Percentiles rank a stretch among this genome's conserved stretches.
phyloP scores from a whole-genome alignment of 202 grass and related monocot genomes.

The Hordeum pubiflorum region DNA sequence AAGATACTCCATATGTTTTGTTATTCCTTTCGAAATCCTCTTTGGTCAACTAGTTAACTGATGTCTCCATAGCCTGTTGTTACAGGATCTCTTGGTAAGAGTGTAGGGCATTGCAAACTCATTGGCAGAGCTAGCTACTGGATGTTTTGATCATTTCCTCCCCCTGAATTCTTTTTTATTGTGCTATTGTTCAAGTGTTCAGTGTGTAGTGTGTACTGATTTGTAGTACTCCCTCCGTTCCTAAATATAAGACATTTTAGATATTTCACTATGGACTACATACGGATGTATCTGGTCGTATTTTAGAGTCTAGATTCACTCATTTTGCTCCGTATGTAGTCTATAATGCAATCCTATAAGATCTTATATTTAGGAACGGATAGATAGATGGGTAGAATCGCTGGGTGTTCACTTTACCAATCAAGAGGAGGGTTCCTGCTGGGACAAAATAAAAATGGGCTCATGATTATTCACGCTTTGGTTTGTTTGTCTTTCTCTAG shows the following conservation, averaged over 20 bases:
- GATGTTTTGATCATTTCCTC: conserved; percentile 36
- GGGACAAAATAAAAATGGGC: conserved; percentile 43
- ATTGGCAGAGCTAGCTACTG: conserved; percentile 22
- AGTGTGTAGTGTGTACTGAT: conserved; percentile 2
- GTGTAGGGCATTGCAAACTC: conserved; percentile 40
- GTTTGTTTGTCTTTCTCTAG: conserved; percentile 56
- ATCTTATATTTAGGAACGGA: too few species aligned
- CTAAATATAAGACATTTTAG: too few species aligned
- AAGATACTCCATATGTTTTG: conserved; percentile 33
- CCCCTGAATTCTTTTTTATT: background rate
- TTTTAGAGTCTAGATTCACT: too few species aligned
- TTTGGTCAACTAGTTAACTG: conserved; percentile 15
- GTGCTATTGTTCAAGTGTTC: background rate
- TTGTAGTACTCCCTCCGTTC: too few species aligned
- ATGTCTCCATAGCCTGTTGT: conserved; percentile 17
- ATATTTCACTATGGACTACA: too few species aligned
- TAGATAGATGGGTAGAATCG: conserved; percentile 29
- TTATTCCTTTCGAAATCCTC: conserved; percentile 18
- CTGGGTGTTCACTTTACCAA: conserved; percentile 14
- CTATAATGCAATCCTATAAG: too few species aligned
- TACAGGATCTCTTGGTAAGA: conserved; percentile 59
- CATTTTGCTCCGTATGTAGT: too few species aligned
- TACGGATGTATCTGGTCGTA: too few species aligned
- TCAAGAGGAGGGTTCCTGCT: conserved; percentile 27
- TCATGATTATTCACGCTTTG: conserved; percentile 63